Evolutionary conservation across 768 basidiomycete species (phyloP), one percentile per base, ranked within the genome.

Genomic region (Leccinum imitatum): DNA sequence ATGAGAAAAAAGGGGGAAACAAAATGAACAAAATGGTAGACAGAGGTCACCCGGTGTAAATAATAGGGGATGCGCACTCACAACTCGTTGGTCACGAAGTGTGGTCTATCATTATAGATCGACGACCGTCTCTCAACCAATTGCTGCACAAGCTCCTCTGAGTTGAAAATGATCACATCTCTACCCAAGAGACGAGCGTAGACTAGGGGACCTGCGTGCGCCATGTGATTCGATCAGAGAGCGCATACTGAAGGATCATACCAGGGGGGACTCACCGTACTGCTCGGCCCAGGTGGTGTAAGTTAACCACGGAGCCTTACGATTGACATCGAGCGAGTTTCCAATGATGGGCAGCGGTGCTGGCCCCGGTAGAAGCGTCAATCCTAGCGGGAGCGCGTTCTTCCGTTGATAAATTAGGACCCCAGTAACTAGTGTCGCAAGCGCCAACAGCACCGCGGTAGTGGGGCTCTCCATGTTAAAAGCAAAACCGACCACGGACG

Each of bases 61-160:
- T 30, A 19, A 53, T 10, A 39, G 23, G 6, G 14, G 27, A 15
- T 15, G 23, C 7, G 6, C 35, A 27, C 64, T 56, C 46, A 63
- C 65, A 65, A 54, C 25, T 59, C 62, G 50, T 58, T 25, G 13
- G 50, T 59, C 27, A 54, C 52, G 33, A 27, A 55, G 13, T 44
- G 50, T 10, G 65, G 65, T 30, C 66, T 50, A 46, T 66, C 65
- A 6, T 63, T 62, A 37, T 67, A 67, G 27, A 50, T 57, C n/a
- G 44, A 46, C 6, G 65, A 67, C 14, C 66, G 66, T 31, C 39
- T 44, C 14, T 66, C 66, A 33, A 66, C 31, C 19, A 67, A 59
- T 19, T 56, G 51, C 17, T 57, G 57, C 1, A 63, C 60, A 14
- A 60, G 23, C 39, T 66, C 50, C 6, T 60, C 60, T 19, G 64